These are phyloP conservation scores for Ceratorhiza oryzae-sativae DNA, from an alignment of 1,284 basidiomycete species.

Conservation along the genomic window DNA sequence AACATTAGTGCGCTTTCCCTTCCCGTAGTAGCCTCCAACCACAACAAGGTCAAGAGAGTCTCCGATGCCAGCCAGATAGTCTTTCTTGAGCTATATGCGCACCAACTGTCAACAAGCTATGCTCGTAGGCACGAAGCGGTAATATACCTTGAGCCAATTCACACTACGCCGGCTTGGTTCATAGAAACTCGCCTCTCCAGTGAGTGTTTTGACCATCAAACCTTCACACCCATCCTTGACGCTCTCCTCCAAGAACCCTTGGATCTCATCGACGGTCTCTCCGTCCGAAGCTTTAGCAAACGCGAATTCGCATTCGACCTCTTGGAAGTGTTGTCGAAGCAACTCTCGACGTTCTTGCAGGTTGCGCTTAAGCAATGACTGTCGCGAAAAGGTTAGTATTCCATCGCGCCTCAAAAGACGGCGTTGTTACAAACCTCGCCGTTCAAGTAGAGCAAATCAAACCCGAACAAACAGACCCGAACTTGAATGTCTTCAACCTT, in stretches of 20 bases:
- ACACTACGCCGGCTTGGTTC: conserved; percentile 94
- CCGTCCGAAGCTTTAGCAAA: conserved; percentile 93
- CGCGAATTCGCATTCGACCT: conserved; percentile 88
- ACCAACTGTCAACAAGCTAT: background rate
- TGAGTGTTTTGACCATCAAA: conserved; percentile 99
- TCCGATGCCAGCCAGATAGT: conserved; percentile 95
- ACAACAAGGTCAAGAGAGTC: conserved; percentile 98
- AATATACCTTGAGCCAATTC: conserved; percentile 94
- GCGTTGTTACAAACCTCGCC: conserved; percentile 81
- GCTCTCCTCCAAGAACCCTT: conserved; percentile 92
- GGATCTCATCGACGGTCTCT: conserved; percentile 92
- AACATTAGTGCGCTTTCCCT: conserved; percentile 96
- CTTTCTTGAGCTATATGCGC: conserved; percentile 86
- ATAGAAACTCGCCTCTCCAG: conserved; percentile 89
- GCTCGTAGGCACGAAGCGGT: no score
- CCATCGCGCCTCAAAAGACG: no score
- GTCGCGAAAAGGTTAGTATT: conserved; percentile 8
- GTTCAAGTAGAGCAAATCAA: conserved; percentile 94
- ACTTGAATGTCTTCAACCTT: conserved; percentile 97
- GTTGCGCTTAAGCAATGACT: conserved; percentile 58
- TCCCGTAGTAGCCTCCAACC: conserved; percentile 95
- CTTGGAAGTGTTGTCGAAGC: conserved; percentile 79
- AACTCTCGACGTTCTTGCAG: conserved; percentile 79
- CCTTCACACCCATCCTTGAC: conserved; percentile 99
- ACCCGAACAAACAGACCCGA: conserved; percentile 93